phyloP scores from a whole-genome alignment of 495 filamentous ascomycete genomes.

The Podospora didyma region DNA sequence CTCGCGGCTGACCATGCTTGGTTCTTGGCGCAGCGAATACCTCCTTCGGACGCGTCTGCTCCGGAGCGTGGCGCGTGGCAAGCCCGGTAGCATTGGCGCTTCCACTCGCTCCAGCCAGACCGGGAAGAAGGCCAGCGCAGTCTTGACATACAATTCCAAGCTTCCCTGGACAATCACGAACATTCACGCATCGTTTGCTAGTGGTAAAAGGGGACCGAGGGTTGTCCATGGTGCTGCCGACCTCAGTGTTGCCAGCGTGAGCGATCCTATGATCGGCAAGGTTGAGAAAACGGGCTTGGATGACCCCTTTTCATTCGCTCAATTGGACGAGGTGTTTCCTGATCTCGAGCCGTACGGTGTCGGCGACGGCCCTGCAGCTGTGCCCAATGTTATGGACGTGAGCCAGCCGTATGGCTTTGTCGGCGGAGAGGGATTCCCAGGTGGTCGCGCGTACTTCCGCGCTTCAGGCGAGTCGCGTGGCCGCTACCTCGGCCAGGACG shows the following conservation, averaged over 20 bases:
- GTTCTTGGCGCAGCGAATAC: constrained; percentile 92
- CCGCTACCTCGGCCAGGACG: constrained; percentile 60
- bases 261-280: constrained; percentile 71
- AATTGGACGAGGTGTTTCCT: constrained; percentile 71
- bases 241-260: constrained; percentile 65
- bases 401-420: constrained; percentile 81
- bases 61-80: constrained; percentile 69
- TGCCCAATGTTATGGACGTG: constrained; percentile 84
- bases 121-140: constrained; percentile 49
- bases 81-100: constrained; percentile 46
- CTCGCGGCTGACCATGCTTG: constrained; percentile 68
- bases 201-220: constrained; percentile 64
- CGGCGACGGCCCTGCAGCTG: constrained; percentile 67
- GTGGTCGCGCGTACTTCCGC: constrained; percentile 73
- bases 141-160: constrained; percentile 77
- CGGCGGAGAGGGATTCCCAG: constrained; percentile 79
- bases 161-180: constrained; percentile 69
- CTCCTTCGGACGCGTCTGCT: constrained; percentile 81
- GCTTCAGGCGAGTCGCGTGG: constrained; percentile 72
- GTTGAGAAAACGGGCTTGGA: constrained; percentile 80
- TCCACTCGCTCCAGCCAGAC: constrained; percentile 44
- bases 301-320: constrained; percentile 67
- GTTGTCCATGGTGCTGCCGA: constrained; percentile 81
- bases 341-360: constrained; percentile 72
- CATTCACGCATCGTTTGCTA: constrained; percentile 66